These are phyloP conservation scores for Komagataella ulmi DNA, from an alignment of 805 yeast genomes.

Conservation along the genomic window DNA sequence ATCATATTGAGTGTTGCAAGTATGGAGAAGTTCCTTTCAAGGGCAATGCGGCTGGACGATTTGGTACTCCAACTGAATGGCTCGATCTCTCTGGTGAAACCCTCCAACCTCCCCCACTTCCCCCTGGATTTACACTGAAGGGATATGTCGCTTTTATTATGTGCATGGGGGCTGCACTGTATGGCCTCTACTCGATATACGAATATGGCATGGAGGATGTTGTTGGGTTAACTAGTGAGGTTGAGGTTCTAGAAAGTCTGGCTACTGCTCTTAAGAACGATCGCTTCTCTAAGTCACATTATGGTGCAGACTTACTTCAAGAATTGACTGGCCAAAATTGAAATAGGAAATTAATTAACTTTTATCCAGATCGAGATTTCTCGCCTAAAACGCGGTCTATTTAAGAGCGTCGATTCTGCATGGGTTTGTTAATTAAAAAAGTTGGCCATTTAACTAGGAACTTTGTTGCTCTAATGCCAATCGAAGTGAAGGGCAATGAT, in stretches of 20 bases:
- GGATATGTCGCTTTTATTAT: constrained; percentile 53
- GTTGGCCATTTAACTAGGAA: background rate
- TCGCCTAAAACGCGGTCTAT: background rate
- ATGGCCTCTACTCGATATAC: constrained; percentile 46
- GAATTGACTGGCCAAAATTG: background rate
- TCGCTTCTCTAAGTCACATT: background rate
- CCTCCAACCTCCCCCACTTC: constrained; percentile 47
- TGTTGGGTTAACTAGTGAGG: background rate
- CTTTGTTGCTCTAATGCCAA: constrained; percentile 31
- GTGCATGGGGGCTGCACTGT: constrained; percentile 42
- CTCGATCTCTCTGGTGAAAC: constrained; percentile 47
- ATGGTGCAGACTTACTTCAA: background rate
- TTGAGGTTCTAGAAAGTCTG: background rate
- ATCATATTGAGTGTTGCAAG: constrained; percentile 37
- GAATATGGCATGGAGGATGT: constrained; percentile 57
- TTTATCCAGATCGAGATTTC: background rate
- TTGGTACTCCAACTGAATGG: constrained; percentile 29
- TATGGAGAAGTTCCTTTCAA: constrained; percentile 27
- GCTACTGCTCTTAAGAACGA: background rate
- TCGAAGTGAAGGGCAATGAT: constrained; percentile 50
- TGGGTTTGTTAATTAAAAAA: too few species aligned
- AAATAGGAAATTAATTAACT: background rate
- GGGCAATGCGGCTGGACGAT: constrained; percentile 65
- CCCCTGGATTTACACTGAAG: constrained; percentile 55
- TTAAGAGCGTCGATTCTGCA: background rate